Evolutionary conservation across 306 rosid species (phyloP).

Genomic region (Corylus avellana): DNA sequence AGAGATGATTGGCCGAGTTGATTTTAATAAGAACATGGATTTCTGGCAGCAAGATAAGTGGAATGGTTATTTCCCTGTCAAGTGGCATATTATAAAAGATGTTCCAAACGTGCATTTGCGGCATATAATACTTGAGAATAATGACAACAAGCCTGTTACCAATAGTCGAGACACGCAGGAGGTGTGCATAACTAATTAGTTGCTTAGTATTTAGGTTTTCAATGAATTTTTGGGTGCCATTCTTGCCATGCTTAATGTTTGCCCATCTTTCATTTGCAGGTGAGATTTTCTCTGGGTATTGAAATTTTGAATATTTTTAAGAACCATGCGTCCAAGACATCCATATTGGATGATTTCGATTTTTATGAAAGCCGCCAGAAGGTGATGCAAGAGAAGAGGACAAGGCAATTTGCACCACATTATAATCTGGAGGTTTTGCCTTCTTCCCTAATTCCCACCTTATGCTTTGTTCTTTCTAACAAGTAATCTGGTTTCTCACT

Average conservation of each 20-base stretch:
- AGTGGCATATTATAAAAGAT: conserved; percentile 84
- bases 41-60: conserved; percentile 96
- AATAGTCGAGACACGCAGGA: conserved; percentile 92
- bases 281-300: conserved; percentile 54
- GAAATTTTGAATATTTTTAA: conserved; percentile 67
- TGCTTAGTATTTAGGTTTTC: not conserved
- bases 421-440: conserved; percentile 43
- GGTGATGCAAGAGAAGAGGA: conserved; percentile 70
- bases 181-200: conserved; percentile 37
- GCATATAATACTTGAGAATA: conserved; percentile 76
- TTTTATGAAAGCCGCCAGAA: conserved; percentile 81
- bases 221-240: not conserved
- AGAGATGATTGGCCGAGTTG: conserved; percentile 80
- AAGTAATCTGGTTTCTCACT: not conserved
- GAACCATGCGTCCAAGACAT: conserved; percentile 52
- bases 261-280: conserved; percentile 46
- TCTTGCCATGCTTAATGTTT: conserved; percentile 16
- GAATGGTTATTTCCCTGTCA: conserved; percentile 83
- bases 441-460: not conserved
- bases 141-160: conserved; percentile 82
- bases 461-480: conserved; percentile 13
- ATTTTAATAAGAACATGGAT: conserved; percentile 74
- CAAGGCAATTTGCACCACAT: conserved; percentile 44
- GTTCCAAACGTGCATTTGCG: conserved; percentile 77
- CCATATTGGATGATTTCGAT: conserved; percentile 74